Percentiles rank a stretch among this genome's conserved stretches.
These are phyloP conservation scores for Candida gorgasii DNA, from an alignment of 805 yeast genomes.

Conservation along the genomic window DNA sequence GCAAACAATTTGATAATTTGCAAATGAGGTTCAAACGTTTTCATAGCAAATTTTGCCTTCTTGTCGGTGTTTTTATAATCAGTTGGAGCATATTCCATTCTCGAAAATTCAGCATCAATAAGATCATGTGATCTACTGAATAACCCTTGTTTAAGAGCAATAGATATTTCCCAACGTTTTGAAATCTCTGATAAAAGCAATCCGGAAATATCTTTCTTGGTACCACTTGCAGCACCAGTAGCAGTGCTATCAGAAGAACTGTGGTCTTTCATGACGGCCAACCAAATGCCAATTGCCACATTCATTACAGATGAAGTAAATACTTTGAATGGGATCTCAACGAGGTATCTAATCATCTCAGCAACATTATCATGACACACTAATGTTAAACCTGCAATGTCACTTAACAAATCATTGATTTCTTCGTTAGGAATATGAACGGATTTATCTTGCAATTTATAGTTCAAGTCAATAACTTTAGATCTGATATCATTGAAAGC, in stretches of 20 bases:
- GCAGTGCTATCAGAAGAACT: no score
- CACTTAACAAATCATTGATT: slow-evolving; percentile 46
- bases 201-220: slow-evolving; percentile 53
- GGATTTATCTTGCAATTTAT: slow-evolving; percentile 12
- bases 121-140: slow-evolving; percentile 60
- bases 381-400: slow-evolving; percentile 38
- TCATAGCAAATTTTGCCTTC: slow-evolving; percentile 49
- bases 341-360: slow-evolving; percentile 51
- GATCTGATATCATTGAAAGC: slow-evolving; percentile 29
- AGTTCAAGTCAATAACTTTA: slow-evolving; percentile 21
- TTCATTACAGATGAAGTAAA: slow-evolving; percentile 63
- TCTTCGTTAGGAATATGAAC: slow-evolving; percentile 22
- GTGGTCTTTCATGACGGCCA: slow-evolving; percentile 65
- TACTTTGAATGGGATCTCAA: slow-evolving; percentile 67
- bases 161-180: slow-evolving; percentile 65
- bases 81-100: slow-evolving; percentile 90
- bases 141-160: slow-evolving; percentile 61
- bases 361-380: slow-evolving; percentile 42
- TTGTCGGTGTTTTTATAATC: slow-evolving; percentile 59
- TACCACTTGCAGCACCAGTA: not conserved
- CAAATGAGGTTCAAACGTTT: slow-evolving; percentile 64
- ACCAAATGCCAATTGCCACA: slow-evolving; percentile 76
- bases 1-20: slow-evolving; percentile 65
- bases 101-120: slow-evolving; percentile 57
- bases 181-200: slow-evolving; percentile 70